These are phyloP conservation scores for Saccharomyces eubayanus DNA, from an alignment of 805 yeast species.

Conservation along the genomic window DNA sequence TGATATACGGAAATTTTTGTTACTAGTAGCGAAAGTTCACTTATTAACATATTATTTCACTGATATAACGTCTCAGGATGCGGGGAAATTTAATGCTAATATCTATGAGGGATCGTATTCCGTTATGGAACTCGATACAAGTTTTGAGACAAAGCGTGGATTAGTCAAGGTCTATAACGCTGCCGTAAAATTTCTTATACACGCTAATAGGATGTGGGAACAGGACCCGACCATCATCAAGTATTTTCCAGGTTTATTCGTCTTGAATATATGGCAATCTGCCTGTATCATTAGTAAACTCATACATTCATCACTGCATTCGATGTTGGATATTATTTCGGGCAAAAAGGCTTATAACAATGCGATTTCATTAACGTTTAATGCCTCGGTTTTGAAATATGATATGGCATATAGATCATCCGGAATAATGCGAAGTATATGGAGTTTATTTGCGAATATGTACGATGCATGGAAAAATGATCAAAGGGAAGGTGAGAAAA, in stretches of 20 bases:
- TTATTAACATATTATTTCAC: conserved; percentile 73
- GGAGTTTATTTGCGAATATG: conserved; percentile 75
- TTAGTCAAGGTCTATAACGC: conserved; percentile 73
- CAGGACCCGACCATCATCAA: conserved; percentile 55
- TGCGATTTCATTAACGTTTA: conserved; percentile 60
- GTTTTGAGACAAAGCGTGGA: conserved; percentile 61
- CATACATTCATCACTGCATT: conserved; percentile 63
- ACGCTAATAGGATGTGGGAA: conserved; percentile 53
- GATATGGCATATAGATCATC: conserved; percentile 90
- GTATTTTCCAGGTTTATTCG: conserved; percentile 76
- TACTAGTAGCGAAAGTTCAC: conserved; percentile 73
- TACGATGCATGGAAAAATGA: conserved; percentile 41
- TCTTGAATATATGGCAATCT: conserved; percentile 85
- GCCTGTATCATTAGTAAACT: conserved; percentile 75
- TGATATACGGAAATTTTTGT: conserved; percentile 58
- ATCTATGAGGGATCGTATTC: conserved; percentile 5
- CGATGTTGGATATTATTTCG: conserved; percentile 55
- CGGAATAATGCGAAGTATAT: conserved; percentile 88
- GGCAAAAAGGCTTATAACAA: conserved; percentile 63
- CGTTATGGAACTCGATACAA: conserved; percentile 20
- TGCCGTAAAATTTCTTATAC: conserved; percentile 60
- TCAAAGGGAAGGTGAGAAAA: conserved; percentile 22
- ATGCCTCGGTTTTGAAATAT: conserved; percentile 80
- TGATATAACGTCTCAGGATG: conserved; percentile 31
- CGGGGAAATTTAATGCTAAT: background rate